Evolutionary conservation across 1,139 yeast genomes (phyloP), one percentile per base, ranked within the genome.

Genomic region (Candida freyschussii): DNA sequence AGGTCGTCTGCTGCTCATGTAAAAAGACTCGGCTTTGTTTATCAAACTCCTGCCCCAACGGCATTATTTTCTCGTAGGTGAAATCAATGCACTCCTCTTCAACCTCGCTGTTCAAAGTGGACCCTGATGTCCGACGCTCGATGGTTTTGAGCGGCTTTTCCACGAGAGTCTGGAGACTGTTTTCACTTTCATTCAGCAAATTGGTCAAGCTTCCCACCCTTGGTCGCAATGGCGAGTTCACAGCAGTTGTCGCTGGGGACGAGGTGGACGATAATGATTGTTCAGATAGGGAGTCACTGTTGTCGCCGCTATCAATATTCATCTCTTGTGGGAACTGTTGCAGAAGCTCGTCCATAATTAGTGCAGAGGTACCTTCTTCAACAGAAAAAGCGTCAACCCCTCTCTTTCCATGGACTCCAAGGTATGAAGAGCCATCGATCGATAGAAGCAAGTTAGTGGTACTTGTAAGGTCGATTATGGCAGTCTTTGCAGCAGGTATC

Each of bases 401-500:
- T 35, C 48, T 43, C 39, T 53, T 50, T 4, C 47, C 44, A 48
- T 75, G 82, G 10, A 74, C 59, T 2, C 82, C 81, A 33, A 75
- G 59, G 55, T 66, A 74, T 4, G 77, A 66, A 8, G 69, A 60
- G 0, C 72, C 70, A 51, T 75, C 81, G 29, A 75, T 67, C 24
- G 77, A 70, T 20, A 75, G 47, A 3, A 75, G 58, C 44, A 62
- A 65, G 28, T 50, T 55, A 17, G 48, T 40, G 16, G 55, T 48
- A 19, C 53, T 54, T 1, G 44, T 39, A 27, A 73, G 49, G 24
- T 62, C 63, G 15, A 70, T 60, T 13, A 75, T 69, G 27, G 63
- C 61, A 21, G 69, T 65, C 47, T 72, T 71, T 23, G 78, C 72
- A 1, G 79, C 79, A 2, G 79, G 78, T 20, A 75, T 63, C 8